Evolutionary conservation across 208 protist species (phyloP).

Genomic region (Borovskyia barvae): DNA sequence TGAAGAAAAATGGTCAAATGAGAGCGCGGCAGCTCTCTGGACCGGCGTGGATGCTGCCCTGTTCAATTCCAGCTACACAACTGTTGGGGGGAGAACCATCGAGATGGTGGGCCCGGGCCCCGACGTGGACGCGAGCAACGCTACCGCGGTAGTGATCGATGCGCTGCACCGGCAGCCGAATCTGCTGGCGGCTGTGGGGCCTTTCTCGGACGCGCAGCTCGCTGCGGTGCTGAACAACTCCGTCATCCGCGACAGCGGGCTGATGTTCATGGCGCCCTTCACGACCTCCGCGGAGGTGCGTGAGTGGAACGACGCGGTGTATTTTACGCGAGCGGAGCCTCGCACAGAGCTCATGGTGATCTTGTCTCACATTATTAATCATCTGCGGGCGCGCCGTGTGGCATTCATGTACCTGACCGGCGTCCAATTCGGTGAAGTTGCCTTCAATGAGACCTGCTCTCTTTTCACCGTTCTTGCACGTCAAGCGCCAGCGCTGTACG

Average conservation of each 20-base stretch:
- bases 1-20: background rate
- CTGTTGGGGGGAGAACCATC: constrained; percentile 9
- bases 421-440: constrained; percentile 26
- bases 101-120: constrained; percentile 4
- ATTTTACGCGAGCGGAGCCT: constrained; percentile 34
- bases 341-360: constrained; percentile 29
- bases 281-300: constrained; percentile 15
- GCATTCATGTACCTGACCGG: constrained; percentile 60
- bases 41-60: constrained; percentile 22
- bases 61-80: constrained; percentile 9
- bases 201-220: constrained; percentile 2
- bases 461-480: constrained; percentile 4
- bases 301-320: constrained; percentile 20
- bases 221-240: background rate
- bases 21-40: constrained; percentile 15
- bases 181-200: constrained; percentile 14
- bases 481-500: constrained; percentile 24
- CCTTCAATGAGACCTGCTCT: constrained; percentile 11
- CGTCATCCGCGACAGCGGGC: background rate
- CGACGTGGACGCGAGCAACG: background rate
- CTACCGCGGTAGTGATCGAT: background rate
- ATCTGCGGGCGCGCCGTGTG: constrained; percentile 20
- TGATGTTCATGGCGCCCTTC: constrained; percentile 30
- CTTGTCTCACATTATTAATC: constrained; percentile 28
- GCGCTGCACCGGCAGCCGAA: background rate